These are phyloP conservation scores for Rhododendron kiyosumense DNA, from an alignment of 148 eudicot genomes.

Conservation along the genomic window DNA sequence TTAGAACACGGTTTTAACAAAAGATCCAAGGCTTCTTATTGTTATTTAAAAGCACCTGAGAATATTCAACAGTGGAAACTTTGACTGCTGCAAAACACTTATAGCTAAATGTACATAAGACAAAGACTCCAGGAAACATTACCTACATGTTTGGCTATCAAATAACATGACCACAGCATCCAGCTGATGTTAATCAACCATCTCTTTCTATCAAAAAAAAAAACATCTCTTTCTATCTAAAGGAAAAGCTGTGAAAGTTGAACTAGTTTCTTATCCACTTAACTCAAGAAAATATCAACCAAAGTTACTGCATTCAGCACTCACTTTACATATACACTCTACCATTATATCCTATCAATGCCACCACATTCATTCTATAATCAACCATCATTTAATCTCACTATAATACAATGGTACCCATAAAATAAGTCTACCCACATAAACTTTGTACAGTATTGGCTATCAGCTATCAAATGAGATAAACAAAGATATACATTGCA, in stretches of 20 bases:
- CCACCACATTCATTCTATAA: neutral
- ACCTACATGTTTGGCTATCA: neutral
- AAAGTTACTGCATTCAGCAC: neutral
- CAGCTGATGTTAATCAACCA: neutral
- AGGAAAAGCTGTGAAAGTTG: neutral
- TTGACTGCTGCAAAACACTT: neutral
- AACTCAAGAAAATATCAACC: neutral
- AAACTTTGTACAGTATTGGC: neutral
- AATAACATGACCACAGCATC: neutral
- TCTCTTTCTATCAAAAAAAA: neutral
- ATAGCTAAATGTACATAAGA: neutral
- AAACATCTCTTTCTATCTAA: neutral
- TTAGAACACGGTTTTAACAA: neutral
- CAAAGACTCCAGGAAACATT: neutral
- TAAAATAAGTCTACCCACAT: neutral
- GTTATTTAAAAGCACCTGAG: neutral
- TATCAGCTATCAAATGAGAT: neutral
- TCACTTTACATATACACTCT: neutral
- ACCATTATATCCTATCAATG: neutral
- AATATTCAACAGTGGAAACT: neutral
- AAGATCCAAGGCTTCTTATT: neutral
- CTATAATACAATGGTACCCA: neutral
- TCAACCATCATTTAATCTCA: neutral
- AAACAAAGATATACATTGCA: neutral
- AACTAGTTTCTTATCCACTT: neutral